Base-by-base conservation (phyloP, 148 eudicot genomes). In the Chenopodium formosanum region DNA sequence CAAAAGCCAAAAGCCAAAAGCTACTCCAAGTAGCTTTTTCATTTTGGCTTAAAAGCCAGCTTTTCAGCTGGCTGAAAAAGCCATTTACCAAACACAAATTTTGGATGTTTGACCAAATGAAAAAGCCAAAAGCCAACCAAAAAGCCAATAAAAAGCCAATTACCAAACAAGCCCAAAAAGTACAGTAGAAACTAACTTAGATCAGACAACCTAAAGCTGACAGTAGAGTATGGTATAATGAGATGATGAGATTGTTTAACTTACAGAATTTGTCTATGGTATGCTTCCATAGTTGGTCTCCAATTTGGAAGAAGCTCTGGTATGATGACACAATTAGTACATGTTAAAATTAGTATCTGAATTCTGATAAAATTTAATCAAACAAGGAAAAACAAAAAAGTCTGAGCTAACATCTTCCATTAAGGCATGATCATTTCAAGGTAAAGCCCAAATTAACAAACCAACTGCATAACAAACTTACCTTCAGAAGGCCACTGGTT, bases 401-500 rank as follows among this genome's bases (percentile, higher is more conserved):
- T 32, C 4, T 72, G 19, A 8, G 13, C 23, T 64, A 16, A 48
- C 20, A n/a, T 25, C 20, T 32, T 46, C 48, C 12, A 64, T 78
- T 40, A 14, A 29, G 23, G 16, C 19, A 16, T 6, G 4, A 52
- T 9, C 65, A 34, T 22, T 17, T 11, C n/a, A 32, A 44, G 22
- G 9, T 34, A 37, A 27, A 3, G 37, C n/a, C 40, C 22, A 8
- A 63, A 50, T 79, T 23, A 60, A 82, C 68, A 73, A 40, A 75
- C 58, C 17, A 76, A 84, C 9, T 76, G 11, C 22, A 50, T 22
- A 23, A 32, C 12, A 47, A 63, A 80, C 46, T 67, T 89, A 94
- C 97, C 94, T 83, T 85, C 86, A 65, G 92, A 81, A 80, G 98
- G 96, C 96, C 97, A 92, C 71, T 90, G 98, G 78, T 94, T 94